phyloP scores from a whole-genome alignment of 2,329 filamentous ascomycete species.

The Leptosphaerulina australis region DNA sequence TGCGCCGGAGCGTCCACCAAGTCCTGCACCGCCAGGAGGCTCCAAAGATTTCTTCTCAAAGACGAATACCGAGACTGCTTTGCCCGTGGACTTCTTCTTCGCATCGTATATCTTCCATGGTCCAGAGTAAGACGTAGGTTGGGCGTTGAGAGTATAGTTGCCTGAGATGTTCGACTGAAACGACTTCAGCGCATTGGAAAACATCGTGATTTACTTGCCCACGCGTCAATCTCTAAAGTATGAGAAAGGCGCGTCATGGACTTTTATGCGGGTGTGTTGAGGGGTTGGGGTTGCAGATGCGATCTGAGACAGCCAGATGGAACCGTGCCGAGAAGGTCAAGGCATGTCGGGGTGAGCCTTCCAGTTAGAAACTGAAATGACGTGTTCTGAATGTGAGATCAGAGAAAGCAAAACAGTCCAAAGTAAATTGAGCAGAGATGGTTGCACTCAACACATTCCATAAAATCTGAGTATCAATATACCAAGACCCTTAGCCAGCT shows the following conservation, averaged over 20 bases:
- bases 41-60: conserved; percentile 91
- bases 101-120: conserved; percentile 98
- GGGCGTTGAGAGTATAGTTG: conserved; percentile 83
- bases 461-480: not conserved
- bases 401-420: not conserved
- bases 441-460: conserved; percentile 1
- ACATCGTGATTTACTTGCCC: conserved; percentile 67
- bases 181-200: conserved; percentile 86
- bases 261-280: conserved; percentile 22
- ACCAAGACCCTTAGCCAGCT: conserved; percentile 5
- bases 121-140: conserved; percentile 78
- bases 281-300: conserved; percentile 22
- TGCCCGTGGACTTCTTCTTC: conserved; percentile 94
- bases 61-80: conserved; percentile 87
- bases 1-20: conserved; percentile 64
- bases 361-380: conserved; percentile 4
- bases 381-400: not conserved
- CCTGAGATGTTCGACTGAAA: conserved; percentile 91
- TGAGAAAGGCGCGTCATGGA: conserved; percentile 38
- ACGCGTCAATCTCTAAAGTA: conserved; percentile 29
- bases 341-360: conserved; percentile 20
- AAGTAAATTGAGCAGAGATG: not conserved
- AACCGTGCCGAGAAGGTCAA: conserved; percentile 26
- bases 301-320: conserved; percentile 30
- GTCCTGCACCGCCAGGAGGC: conserved; percentile 62